Evolutionary conservation across 2,329 filamentous ascomycete genomes (phyloP), one percentile per base, ranked within the genome.

Genomic region (Albophoma yamanashiensis): DNA sequence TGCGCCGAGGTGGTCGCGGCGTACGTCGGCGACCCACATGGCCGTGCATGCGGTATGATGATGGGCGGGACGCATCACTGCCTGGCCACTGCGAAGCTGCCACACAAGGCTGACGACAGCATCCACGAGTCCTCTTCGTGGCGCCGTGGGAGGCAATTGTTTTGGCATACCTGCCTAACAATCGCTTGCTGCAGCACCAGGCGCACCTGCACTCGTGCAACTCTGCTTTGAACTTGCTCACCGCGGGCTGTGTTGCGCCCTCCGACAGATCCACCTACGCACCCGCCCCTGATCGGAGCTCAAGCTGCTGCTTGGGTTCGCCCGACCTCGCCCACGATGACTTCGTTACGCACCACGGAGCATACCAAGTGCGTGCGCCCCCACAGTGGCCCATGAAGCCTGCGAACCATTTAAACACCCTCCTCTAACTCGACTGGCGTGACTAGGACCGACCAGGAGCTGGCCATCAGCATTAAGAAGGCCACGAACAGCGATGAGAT

Each of bases 391-490:
- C n/a, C n/a, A 1, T n/a, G 11, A 7, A 40, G 8, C 45, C 34
- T 39, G 39, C 53, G n/a, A 36, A 5, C n/a, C 9, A 6, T 39
- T n/a, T 5, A 20, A 27, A 14, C 20, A 31, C 36, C 1, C 34
- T 56, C 11, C 39, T 47, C 59, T 64, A 39, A 60, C 45, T 34
- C 8, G 34, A 42, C 57, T 58, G 42, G 57, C 59, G 56, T 56
- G 55, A 38, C 17, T 58, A 89, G 86, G 71, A 86, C 85, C 70
- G 86, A 89, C 70, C 80, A 82, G 67, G 86, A 89, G 72, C 80
- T 89, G 65, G 80, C 84, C 62, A 83, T 89, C 73, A 87, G 87
- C 73, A 89, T 89, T 67, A 81, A 82, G 70, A 89, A 89, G 71
- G 86, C 86, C 22, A 89, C 86, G 58, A 88, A 80, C 68, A 79